Conservation (phyloP, 2,329 filamentous ascomycete genomes). For the Talaromyces verruculosus region DNA sequence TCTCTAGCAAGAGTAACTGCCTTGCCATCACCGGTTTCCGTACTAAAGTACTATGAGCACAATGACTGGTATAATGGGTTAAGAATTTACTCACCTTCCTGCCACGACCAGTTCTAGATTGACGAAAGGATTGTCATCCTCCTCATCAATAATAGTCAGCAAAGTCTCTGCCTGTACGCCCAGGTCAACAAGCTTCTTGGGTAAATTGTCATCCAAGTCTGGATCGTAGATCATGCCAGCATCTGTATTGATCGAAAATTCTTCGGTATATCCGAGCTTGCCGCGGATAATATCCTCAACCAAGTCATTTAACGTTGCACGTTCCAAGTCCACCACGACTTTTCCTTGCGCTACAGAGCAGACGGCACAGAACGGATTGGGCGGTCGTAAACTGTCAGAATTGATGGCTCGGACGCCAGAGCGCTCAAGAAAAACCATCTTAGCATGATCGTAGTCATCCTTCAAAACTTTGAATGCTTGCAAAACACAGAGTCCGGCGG, state of each 20-base stretch:
- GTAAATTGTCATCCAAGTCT: constrained; percentile 82
- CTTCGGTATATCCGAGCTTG: constrained; percentile 74
- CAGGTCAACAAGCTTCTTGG: constrained; percentile 75
- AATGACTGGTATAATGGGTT: background rate
- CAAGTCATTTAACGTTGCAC: constrained; percentile 74
- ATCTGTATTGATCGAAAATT: constrained; percentile 75
- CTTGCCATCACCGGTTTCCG: constrained; percentile 38
- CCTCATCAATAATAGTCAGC: constrained; percentile 79
- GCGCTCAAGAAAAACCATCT: constrained; percentile 72
- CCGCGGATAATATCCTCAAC: constrained; percentile 70
- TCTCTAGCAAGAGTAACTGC: constrained; percentile 43
- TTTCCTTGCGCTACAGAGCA: constrained; percentile 73
- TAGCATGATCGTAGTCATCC: constrained; percentile 64
- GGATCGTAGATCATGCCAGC: constrained; percentile 81
- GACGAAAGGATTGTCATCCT: constrained; percentile 66
- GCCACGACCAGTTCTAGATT: constrained; percentile 68
- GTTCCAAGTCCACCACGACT: constrained; percentile 65
- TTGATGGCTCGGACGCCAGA: constrained; percentile 60
- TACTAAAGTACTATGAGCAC: constrained; percentile 27
- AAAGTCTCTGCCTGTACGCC: constrained; percentile 73
- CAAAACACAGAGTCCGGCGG: constrained; percentile 85
- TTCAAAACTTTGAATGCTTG: constrained; percentile 88
- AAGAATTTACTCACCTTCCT: constrained; percentile 30
- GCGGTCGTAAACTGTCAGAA: constrained; percentile 56
- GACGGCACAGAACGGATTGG: constrained; percentile 79